A percentile compares a stretch with the other conserved stretches of the same genome.
phyloP scores from a whole-genome alignment of 495 filamentous ascomycete genomes.

The Gamarada debralockiae region DNA sequence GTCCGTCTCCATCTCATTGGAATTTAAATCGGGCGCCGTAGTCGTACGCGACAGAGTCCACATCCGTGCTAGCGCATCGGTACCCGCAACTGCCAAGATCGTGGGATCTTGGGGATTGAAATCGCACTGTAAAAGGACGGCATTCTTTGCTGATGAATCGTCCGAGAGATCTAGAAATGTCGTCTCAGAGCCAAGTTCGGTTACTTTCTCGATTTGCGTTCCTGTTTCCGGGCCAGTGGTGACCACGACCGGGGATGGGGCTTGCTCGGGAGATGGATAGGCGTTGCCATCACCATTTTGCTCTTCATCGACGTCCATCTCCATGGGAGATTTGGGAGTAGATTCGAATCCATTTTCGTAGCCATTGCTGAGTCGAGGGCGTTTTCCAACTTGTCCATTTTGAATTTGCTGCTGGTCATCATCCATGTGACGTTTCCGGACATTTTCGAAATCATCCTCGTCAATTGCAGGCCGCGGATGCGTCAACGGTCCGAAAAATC shows the following conservation, averaged over 20 bases:
- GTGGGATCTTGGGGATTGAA: conserved; percentile 77
- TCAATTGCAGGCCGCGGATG: conserved; percentile 17
- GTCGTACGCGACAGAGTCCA: conserved; percentile 61
- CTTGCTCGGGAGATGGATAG: conserved; percentile 53
- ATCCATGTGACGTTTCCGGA: conserved; percentile 46
- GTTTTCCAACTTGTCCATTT: conserved; percentile 51
- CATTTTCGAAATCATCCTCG: conserved; percentile 41
- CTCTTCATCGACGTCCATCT: conserved; percentile 52
- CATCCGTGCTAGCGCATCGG: conserved; percentile 73
- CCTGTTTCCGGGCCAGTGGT: conserved; percentile 65
- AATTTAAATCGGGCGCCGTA: conserved; percentile 33
- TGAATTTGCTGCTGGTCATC: conserved; percentile 38
- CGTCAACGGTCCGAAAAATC: conserved; percentile 24
- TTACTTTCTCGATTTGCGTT: conserved; percentile 67
- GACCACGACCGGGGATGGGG: conserved; percentile 49
- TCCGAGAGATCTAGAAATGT: conserved; percentile 57
- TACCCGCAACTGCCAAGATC: conserved; percentile 68
- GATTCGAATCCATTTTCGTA: conserved; percentile 57
- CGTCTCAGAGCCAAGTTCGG: conserved; percentile 60
- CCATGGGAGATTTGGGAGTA: conserved; percentile 34
- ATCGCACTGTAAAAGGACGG: conserved; percentile 61
- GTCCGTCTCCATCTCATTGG: conserved; percentile 8
- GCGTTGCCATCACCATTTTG: conserved; percentile 46
- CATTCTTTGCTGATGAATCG: conserved; percentile 42
- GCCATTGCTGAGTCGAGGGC: conserved; percentile 54